Evolutionary conservation across 441 rosid species (phyloP).

Genomic region (Pelargonium hybrid): DNA sequence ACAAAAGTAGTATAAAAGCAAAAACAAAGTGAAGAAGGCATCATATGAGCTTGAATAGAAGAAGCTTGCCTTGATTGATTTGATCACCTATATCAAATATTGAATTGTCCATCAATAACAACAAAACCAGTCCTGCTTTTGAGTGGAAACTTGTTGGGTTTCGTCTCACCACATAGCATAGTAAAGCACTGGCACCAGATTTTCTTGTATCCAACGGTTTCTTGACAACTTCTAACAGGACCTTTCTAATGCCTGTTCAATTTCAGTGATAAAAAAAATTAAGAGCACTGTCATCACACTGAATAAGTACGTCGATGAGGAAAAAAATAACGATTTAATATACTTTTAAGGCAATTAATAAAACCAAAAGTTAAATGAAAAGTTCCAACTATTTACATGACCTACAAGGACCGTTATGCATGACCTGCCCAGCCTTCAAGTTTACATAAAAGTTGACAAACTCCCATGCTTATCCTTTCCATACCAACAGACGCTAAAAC

Average conservation of each 20-base stretch:
- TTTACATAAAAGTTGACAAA: not conserved
- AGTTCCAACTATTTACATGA: not conserved
- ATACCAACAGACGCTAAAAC: not conserved
- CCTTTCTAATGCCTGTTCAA: conserved; percentile 51
- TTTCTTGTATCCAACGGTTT: conserved; percentile 39
- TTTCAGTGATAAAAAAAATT: not conserved
- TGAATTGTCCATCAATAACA: conserved; percentile 40
- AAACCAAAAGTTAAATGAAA: not conserved
- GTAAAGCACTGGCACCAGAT: conserved; percentile 54
- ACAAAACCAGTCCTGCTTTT: conserved; percentile 47
- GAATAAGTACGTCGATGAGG: not conserved
- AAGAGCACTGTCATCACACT: not conserved
- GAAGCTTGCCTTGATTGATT: conserved; percentile 47
- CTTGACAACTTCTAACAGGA: conserved; percentile 56
- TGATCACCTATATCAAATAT: conserved; percentile 42
- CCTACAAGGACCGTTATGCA: not conserved
- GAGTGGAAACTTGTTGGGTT: conserved; percentile 56
- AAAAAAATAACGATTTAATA: not conserved
- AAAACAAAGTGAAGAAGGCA: not conserved
- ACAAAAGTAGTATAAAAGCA: not conserved
- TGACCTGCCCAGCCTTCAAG: not conserved
- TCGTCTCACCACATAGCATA: conserved; percentile 63
- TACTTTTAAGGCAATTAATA: not conserved
- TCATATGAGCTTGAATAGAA: conserved; percentile 15
- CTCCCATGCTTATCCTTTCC: not conserved